phyloP scores from a whole-genome alignment of 257 asterid species.

The Sherardia arvensis region DNA sequence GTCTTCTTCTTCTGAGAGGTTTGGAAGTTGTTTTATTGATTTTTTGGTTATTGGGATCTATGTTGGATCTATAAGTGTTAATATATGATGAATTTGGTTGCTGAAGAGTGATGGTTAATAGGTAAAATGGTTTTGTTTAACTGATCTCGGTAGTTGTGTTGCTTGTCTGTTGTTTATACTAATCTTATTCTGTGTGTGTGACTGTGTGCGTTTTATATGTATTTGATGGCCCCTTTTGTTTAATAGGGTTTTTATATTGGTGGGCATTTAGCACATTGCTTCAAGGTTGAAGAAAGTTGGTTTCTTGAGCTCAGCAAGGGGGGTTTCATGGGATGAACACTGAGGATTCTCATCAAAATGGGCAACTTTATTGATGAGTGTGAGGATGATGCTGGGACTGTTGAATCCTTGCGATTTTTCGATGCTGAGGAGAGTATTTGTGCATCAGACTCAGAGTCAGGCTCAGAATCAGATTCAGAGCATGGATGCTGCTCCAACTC shows the following conservation, averaged over 20 bases:
- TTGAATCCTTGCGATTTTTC: constrained; percentile 39
- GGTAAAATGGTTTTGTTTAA: constrained; percentile 25
- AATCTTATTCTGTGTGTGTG: constrained; percentile 10
- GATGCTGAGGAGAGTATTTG: constrained; percentile 63
- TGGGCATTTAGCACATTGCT: constrained; percentile 51
- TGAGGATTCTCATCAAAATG: constrained; percentile 36
- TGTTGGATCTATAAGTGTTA: constrained; percentile 57
- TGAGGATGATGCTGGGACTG: constrained; percentile 21
- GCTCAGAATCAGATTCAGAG: constrained; percentile 29
- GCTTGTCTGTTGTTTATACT: constrained; percentile 24
- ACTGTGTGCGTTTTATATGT: constrained; percentile 15
- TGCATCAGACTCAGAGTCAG: constrained; percentile 32
- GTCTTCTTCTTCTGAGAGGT: constrained; percentile 3
- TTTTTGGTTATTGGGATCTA: constrained; percentile 67
- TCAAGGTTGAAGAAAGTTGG: constrained; percentile 27
- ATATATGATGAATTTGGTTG: constrained; percentile 11
- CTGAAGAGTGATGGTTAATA: constrained; percentile 20
- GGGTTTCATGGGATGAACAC: constrained; percentile 63
- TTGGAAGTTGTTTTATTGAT: constrained; percentile 15
- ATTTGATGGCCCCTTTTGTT: constrained; percentile 2
- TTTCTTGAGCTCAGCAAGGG: constrained; percentile 26
- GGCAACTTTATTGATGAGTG: constrained; percentile 32
- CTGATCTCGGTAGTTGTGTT: constrained; percentile 51
- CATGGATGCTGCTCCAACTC: constrained; percentile 14
- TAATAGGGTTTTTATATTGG: constrained; percentile 38